A percentile compares a stretch with the other conserved stretches of the same genome.
These are phyloP conservation scores for Choanephora cucurbitarum DNA, from an alignment of 371 early-diverging fungal species.

Conservation along the genomic window DNA sequence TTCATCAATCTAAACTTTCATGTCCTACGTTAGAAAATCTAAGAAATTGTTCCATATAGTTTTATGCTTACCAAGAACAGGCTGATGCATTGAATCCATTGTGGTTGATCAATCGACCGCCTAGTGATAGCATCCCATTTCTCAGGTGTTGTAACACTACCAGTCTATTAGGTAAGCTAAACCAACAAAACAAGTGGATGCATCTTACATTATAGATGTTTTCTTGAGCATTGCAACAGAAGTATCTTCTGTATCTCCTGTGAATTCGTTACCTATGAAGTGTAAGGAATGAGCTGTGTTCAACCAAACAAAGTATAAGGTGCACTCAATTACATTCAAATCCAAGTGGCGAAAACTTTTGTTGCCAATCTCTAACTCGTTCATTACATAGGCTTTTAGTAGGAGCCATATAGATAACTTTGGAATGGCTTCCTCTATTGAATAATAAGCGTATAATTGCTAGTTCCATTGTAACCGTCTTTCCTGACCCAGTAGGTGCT, in stretches of 20 bases:
- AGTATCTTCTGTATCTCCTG: slow-evolving; percentile 72
- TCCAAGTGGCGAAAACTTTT: slow-evolving; percentile 59
- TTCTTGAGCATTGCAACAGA: slow-evolving; percentile 33
- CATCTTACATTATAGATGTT: slow-evolving; percentile 35
- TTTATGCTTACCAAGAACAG: slow-evolving; percentile 42
- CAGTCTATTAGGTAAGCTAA: too few relatives aligned
- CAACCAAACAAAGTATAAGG: background rate
- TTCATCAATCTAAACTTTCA: slow-evolving; percentile 63
- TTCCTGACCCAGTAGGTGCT: slow-evolving; percentile 91
- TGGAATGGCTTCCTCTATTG: slow-evolving; percentile 26
- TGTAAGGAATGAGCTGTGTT: background rate
- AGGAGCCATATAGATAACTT: slow-evolving; percentile 85
- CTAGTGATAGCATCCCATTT: slow-evolving; percentile 81
- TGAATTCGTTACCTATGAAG: slow-evolving; percentile 64
- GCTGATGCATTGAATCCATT: slow-evolving; percentile 37
- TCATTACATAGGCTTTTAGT: slow-evolving; percentile 86
- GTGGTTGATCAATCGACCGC: slow-evolving; percentile 50
- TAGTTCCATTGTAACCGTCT: slow-evolving; percentile 77
- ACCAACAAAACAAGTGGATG: too few relatives aligned
- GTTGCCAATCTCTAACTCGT: slow-evolving; percentile 64
- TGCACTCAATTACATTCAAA: slow-evolving; percentile 64
- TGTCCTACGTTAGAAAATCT: too few relatives aligned
- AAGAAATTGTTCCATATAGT: too few relatives aligned
- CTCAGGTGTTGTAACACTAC: slow-evolving; percentile 75
- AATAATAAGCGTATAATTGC: slow-evolving; percentile 62